Evolutionary conservation across 257 asterid genomes (phyloP), one percentile per base, ranked within the genome.

Genomic region (Lycium ferocissimum): DNA sequence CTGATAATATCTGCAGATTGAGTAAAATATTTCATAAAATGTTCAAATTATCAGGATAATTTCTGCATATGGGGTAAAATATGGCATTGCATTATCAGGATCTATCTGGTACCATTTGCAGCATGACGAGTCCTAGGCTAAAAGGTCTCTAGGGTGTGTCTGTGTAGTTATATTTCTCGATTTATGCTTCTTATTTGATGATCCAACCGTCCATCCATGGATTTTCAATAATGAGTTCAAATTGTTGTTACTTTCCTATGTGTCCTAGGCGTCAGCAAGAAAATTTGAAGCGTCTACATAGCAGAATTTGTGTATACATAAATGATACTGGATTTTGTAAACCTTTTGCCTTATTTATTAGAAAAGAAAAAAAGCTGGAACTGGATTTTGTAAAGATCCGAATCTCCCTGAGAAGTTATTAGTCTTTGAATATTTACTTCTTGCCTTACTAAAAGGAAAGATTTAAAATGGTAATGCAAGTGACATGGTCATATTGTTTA

Each of bases 401-500:
- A 73, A 75, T 47, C 43, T 75, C 40, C 43, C 3, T 6, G 43
- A 75, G 43, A 75, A 75, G 7, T 47, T 11, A 18, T 5, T 10
- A 73, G 61, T 75, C 45, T 75, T 47, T 49, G 81, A 12, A 49
- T 75, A 49, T 13, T 75, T 75, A 7, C 6, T 26, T 75, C 45
- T 7, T 49, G 20, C 63, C 13, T 26, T 76, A 14, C 26, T 51
- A 5, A 53, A 76, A 7, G 14, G 47, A 8, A 15, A 76, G 43
- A 22, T 13, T 76, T 14, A 76, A 22, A 14, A 7, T 7, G 17
- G 47, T 51, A 76, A 59, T 15, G 22, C 11, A 75, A 49, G 81
- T 51, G 47, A 53, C 82, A 51, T 26, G 65, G 45, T 26, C 22
- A 51, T 76, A 53, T 53, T 76, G 63, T 51, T 76, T 51, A 76